Evolutionary conservation across 2,329 filamentous ascomycete species (phyloP), one percentile per base, ranked within the genome.

Genomic region (Elsinoe fawcettii): DNA sequence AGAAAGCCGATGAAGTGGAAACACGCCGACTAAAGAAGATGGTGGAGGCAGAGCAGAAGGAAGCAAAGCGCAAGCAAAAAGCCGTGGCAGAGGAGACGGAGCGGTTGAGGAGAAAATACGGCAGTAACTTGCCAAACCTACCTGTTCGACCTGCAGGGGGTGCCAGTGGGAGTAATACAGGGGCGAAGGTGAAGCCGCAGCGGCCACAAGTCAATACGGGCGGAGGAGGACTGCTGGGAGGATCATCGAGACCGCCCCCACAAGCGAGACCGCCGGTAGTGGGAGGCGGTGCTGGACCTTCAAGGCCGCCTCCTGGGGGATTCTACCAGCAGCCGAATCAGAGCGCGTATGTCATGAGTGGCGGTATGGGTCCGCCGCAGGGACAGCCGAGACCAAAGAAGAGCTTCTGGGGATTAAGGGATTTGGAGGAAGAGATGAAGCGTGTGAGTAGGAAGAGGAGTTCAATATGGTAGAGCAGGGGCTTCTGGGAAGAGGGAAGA

Each of bases 81-180:
- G 80, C 80, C 56, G 65, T 79, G 12, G 75, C 95, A 34, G 82
- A 83, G 43, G 91, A 96, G 71, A 95, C 90, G 0, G 85, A 85
- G 63, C 80, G 90, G 0, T 73, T 96, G 6, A 76, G 82, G 20
- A 81, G 76, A 63, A 70, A 85, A 63, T 91, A 88, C 64, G 87
- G 87, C 49, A 41, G 44, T 9, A 56, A 56, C 22, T 27, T 56
- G n/a, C 54, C 54, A 5, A 30, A 39, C 9, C 20, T 56, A 12
- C 54, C 54, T 14, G 18, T 46, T 14, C 41, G 54, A 7, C 54
- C 54, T 25, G 30, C 75, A 82, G 46, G 55, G 23, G 44, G 46
- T 9, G 27, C 27, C 27, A 30, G 27, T 56, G 12, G 47, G 2
- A 53, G 49, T 20, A 53, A 53, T 16, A 23, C 59, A 59, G 51